These are phyloP conservation scores for Xanthoconium purpureum DNA, from an alignment of 768 basidiomycete genomes.

Conservation along the genomic window DNA sequence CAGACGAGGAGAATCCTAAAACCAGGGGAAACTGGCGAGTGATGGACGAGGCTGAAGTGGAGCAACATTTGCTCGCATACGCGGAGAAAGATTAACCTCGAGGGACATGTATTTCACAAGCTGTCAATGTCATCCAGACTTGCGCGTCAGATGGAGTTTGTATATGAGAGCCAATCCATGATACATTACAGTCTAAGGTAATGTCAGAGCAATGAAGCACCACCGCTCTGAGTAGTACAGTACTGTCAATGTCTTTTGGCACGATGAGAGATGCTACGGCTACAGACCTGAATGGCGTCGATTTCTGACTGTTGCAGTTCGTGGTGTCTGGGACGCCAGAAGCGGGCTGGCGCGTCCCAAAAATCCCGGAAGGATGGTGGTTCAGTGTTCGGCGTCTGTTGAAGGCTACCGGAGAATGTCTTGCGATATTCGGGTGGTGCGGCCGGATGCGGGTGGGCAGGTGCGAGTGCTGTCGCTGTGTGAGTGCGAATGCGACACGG, in stretches of 20 bases:
- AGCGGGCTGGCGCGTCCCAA: slow-evolving; percentile 65
- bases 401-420: slow-evolving; percentile 44
- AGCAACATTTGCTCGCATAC: slow-evolving; percentile 76
- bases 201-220: slow-evolving; percentile 50
- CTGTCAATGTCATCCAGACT: background rate
- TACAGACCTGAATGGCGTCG: slow-evolving; percentile 61
- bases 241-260: background rate
- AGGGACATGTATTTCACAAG: background rate
- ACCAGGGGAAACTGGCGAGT: slow-evolving; percentile 76
- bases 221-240: slow-evolving; percentile 58
- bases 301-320: slow-evolving; percentile 58
- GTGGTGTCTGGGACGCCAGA: slow-evolving; percentile 51
- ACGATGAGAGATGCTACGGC: slow-evolving; percentile 10
- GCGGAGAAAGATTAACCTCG: slow-evolving; percentile 79
- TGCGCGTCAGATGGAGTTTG: background rate
- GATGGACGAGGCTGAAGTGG: slow-evolving; percentile 74
- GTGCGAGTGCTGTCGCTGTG: slow-evolving; percentile 34
- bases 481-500: background rate
- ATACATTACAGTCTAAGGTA: background rate
- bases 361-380: slow-evolving; percentile 41
- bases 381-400: slow-evolving; percentile 27
- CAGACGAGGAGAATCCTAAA: slow-evolving; percentile 69
- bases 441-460: slow-evolving; percentile 58
- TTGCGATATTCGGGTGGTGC: slow-evolving; percentile 61
- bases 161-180: background rate